Conservation (phyloP, 1,139 yeast species). For the Sugiyamaella xylanicola region DNA sequence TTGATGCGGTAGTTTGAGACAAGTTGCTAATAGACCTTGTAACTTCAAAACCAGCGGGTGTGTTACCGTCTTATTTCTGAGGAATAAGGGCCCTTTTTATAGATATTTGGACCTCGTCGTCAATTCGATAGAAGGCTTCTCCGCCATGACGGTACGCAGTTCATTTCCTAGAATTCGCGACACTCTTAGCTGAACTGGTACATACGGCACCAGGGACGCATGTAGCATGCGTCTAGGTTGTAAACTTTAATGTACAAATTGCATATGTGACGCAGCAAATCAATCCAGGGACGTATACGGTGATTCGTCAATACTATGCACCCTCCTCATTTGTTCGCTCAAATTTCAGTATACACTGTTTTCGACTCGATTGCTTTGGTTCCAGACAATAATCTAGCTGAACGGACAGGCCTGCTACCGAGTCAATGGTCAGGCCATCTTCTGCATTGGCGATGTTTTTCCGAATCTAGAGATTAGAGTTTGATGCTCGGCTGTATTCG, state of each 20-base stretch:
- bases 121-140: no score
- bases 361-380: no score
- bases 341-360: no score
- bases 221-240: neutral
- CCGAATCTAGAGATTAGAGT: neutral
- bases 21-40: no score
- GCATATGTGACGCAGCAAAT: neutral
- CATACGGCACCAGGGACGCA: neutral
- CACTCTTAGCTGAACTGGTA: neutral
- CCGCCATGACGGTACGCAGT: neutral
- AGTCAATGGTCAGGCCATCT: neutral
- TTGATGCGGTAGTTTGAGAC: neutral
- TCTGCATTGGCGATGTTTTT: neutral
- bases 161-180: neutral
- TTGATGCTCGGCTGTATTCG: neutral
- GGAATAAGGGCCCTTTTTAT: neutral
- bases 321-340: no score
- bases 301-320: no score
- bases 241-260: neutral
- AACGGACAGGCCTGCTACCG: neutral
- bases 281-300: no score
- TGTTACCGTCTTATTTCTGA: no score
- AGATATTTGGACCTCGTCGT: neutral
- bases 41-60: no score
- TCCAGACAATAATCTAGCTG: no score